Evolutionary conservation across 1,284 basidiomycete genomes (phyloP).

Genomic region (Cutaneotrichosporon daszewskae): DNA sequence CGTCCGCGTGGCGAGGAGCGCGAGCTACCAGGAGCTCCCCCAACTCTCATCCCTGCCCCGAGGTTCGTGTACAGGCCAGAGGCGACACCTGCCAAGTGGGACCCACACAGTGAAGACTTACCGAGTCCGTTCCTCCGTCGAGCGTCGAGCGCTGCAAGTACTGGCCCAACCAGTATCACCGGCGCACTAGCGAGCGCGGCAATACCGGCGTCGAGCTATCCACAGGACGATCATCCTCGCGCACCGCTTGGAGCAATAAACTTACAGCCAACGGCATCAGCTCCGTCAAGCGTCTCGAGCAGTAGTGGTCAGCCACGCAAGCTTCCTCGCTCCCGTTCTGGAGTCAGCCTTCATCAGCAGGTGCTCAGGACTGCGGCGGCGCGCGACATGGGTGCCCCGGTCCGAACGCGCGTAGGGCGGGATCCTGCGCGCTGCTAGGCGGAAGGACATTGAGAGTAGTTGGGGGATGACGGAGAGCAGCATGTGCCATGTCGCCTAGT

Average conservation of each 20-base stretch:
- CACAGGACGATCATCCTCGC: neutral
- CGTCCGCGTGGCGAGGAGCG: slow-evolving; percentile 1
- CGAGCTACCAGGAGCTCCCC: slow-evolving; percentile 10
- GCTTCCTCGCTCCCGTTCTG: slow-evolving; percentile 1
- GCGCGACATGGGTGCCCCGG: neutral
- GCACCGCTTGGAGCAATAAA: slow-evolving; percentile 17
- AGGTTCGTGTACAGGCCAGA: slow-evolving; percentile 33
- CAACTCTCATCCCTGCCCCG: slow-evolving; percentile 34
- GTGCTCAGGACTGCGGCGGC: neutral
- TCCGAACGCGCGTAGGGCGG: neutral
- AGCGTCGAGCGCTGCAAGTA: neutral
- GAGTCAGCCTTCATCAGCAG: neutral
- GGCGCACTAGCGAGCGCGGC: neutral
- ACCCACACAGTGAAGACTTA: slow-evolving; percentile 36
- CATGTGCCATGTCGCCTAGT: neutral
- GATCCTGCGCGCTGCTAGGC: slow-evolving; percentile 6
- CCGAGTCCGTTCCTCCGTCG: slow-evolving; percentile 37
- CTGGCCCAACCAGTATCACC: neutral
- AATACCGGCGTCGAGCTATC: neutral
- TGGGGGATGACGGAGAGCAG: neutral
- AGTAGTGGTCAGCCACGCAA: neutral
- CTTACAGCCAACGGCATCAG: slow-evolving; percentile 3
- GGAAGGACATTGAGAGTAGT: neutral
- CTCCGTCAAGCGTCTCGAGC: neutral
- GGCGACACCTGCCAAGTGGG: slow-evolving; percentile 44